Conservation (phyloP, 23 red algal species). For the Gracilaria domingensis region DNA sequence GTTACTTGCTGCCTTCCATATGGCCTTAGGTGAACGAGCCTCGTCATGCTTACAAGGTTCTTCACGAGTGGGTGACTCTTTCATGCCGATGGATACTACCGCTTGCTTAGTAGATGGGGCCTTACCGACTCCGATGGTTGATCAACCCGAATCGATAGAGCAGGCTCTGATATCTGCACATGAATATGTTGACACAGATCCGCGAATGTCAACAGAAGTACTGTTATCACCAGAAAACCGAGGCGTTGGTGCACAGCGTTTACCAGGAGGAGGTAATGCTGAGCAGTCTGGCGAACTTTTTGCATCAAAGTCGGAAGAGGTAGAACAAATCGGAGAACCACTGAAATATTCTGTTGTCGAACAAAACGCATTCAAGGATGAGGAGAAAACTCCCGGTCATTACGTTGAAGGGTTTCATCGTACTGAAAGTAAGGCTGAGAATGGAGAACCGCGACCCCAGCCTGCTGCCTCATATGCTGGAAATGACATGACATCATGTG, state of each 20-base stretch:
- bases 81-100: constrained; percentile 48
- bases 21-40: constrained; percentile 52
- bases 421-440: neutral
- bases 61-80: constrained; percentile 6
- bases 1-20: constrained; percentile 36
- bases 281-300: constrained; percentile 2
- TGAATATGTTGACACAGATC: neutral
- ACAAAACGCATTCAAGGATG: neutral
- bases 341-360: constrained; percentile 9
- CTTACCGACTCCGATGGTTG: constrained; percentile 50
- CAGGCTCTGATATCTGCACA: constrained; percentile 53
- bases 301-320: neutral
- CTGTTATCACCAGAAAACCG: constrained; percentile 16
- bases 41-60: constrained; percentile 22
- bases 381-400: neutral
- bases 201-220: neutral
- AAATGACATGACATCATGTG: neutral
- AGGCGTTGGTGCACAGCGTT: neutral
- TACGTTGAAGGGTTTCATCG: neutral
- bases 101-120: constrained; percentile 65
- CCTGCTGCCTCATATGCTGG: neutral
- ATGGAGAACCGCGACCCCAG: neutral
- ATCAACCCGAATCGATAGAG: constrained; percentile 71
- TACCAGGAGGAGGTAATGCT: neutral
- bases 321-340: neutral